These are phyloP conservation scores for Evansstolkia leycettana DNA, from an alignment of 495 filamentous ascomycete species.

Conservation along the genomic window DNA sequence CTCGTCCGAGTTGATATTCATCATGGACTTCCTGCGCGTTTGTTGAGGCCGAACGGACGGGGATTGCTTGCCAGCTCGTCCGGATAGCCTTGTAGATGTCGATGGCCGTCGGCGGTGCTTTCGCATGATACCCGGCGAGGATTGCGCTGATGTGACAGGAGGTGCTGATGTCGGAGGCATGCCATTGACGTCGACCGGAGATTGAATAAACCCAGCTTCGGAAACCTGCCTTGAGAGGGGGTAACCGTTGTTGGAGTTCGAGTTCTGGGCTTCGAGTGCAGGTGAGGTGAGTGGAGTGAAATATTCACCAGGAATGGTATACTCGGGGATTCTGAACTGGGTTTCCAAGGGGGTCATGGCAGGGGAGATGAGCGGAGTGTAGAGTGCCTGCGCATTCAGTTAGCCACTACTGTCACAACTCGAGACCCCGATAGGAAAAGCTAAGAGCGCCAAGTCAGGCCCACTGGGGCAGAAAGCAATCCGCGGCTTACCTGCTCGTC, in stretches of 20 bases:
- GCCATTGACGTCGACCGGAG: conserved; percentile 32
- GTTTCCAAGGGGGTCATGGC: conserved; percentile 85
- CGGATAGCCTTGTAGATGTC: conserved; percentile 25
- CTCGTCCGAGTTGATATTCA: conserved; percentile 44
- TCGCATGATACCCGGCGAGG: conserved; percentile 19
- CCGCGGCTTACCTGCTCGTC: conserved; percentile 58
- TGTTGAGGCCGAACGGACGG: conserved; percentile 72
- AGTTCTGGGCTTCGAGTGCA: conserved; percentile 70
- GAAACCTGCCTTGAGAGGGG: conserved; percentile 22
- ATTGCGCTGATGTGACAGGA: conserved; percentile 4
- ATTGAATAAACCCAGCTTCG: conserved; percentile 31
- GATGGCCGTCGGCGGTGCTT: conserved; percentile 31
- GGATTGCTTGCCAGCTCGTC: conserved; percentile 54
- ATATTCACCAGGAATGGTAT: conserved; percentile 73
- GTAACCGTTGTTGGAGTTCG: conserved; percentile 26
- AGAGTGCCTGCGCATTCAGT: conserved; percentile 46
- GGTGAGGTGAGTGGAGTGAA: conserved; percentile 93
- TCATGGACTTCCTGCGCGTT: conserved; percentile 44
- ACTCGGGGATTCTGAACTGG: conserved; percentile 71
- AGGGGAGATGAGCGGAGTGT: conserved; percentile 89
- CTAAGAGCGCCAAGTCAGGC: conserved; percentile 3
- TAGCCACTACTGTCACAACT: too few species aligned
- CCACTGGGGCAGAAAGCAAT: neutral
- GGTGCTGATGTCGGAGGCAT: conserved; percentile 26
- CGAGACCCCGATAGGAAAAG: neutral